Base-by-base conservation (phyloP, 1,284 basidiomycete species). In the Fomitopsis pinicola region DNA sequence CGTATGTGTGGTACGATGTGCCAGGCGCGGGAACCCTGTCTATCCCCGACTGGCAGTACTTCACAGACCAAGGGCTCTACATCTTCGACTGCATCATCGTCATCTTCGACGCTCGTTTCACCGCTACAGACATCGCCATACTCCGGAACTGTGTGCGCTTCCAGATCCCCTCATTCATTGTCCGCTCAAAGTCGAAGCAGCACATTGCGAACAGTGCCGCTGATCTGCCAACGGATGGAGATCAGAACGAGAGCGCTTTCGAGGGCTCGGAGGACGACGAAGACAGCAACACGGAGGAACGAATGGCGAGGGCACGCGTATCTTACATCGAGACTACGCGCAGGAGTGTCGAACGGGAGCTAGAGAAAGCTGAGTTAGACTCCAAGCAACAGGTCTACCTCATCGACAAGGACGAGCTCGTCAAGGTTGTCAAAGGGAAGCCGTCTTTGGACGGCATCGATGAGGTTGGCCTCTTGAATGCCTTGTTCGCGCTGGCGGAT, bases 351-450 rank as follows among this genome's bases (percentile, higher is more conserved):
- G 44, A 28, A 8, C 9, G 36, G 12, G 54, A 56, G 33, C 42
- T 60, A 33, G 8, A 55, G 42, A 17, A 38, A 9, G 59, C 54
- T 2, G 38, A 38, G 1, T 33, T 60, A 2, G 28, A 42, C 19
- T 10, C 42, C n/a, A n/a, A n/a, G 2, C 59, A 60, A 19, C 15
- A 30, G 35, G 53, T 60, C 15, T 60, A 60, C 45, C 1, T 60
- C 19, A 33, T 60, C 17, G 59, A 60, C 53, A 58, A 52, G 36
- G 46, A 58, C 46, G 19, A 10, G 1, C 35, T 58, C 33, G 35
- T 58, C 15, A 33, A 52, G 45, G 14, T 33, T 15, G 35, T 42
- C 5, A 22, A 38, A 1, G 46, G 46, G n/a, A 52, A 35, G 19
- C 6, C 36, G 9, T 14, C 36, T 7, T 1, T 2, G 2, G 36